These are phyloP conservation scores for Myotisia sp. DNA, from an alignment of 2,329 filamentous ascomycete genomes.

Conservation along the genomic window DNA sequence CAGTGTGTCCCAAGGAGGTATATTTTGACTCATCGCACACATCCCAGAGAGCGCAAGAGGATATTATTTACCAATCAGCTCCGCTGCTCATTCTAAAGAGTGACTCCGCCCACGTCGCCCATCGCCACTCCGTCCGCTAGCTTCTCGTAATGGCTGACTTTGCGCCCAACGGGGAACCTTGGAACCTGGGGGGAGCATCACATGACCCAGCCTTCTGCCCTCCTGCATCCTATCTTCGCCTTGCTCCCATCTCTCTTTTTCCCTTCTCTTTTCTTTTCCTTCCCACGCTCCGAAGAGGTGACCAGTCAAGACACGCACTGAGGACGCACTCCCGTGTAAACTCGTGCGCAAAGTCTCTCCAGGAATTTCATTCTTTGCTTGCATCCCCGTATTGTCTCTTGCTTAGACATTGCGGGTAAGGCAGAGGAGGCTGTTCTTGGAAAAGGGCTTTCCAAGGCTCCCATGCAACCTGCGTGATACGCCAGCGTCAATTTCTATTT, in stretches of 20 bases:
- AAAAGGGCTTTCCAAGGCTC: slow-evolving; percentile 42
- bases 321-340: slow-evolving; percentile 19
- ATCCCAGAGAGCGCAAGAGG: no score
- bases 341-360: slow-evolving; percentile 34
- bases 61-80: no score
- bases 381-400: slow-evolving; percentile 15
- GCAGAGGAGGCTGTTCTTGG: slow-evolving; percentile 21
- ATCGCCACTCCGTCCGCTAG: no score
- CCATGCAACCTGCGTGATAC: slow-evolving; percentile 41
- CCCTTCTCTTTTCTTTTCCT: slow-evolving; percentile 24
- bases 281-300: slow-evolving; percentile 34
- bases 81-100: no score
- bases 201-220: no score
- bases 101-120: no score
- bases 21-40: no score
- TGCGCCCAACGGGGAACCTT: no score
- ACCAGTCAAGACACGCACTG: slow-evolving; percentile 21
- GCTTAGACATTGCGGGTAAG: slow-evolving; percentile 18
- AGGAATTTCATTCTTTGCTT: slow-evolving; percentile 17
- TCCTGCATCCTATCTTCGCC: slow-evolving; percentile 8
- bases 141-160: no score
- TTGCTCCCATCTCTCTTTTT: slow-evolving; percentile 5
- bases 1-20: no score
- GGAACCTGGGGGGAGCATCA: neutral
- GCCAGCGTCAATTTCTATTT: slow-evolving; percentile 29